Percentiles rank a stretch among this genome's conserved stretches.
These are phyloP conservation scores for Hypoxylon perforatum DNA, from an alignment of 495 filamentous ascomycete species.

Conservation along the genomic window DNA sequence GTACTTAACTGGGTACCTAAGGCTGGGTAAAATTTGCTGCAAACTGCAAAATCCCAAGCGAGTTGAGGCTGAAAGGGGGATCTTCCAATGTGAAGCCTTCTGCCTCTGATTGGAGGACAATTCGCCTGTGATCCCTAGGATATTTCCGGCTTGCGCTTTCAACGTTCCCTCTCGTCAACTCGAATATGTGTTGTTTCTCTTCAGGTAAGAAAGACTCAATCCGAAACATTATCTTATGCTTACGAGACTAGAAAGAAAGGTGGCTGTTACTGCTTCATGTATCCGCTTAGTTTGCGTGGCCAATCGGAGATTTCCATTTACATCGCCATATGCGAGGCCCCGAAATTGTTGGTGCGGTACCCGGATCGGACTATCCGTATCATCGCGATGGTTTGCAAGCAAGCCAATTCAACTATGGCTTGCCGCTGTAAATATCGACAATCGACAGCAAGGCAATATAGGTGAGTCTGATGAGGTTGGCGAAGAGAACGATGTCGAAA, in stretches of 20 bases:
- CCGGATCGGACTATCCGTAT: slow-evolving; percentile 26
- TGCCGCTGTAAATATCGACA: not conserved
- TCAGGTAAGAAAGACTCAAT: not conserved
- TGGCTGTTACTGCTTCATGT: slow-evolving; percentile 22
- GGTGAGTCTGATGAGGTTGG: too few species aligned
- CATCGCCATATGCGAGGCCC: slow-evolving; percentile 35
- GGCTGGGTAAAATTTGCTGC: slow-evolving; percentile 17
- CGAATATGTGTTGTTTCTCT: not conserved
- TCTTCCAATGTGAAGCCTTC: slow-evolving; percentile 21
- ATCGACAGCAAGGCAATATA: too few species aligned
- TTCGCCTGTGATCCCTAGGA: not conserved
- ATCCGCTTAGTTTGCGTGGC: slow-evolving; percentile 24
- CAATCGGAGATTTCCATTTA: slow-evolving; percentile 42
- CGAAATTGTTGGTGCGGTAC: slow-evolving; percentile 17
- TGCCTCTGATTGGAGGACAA: slow-evolving; percentile 36
- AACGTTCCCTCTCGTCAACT: not conserved
- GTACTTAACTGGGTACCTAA: not conserved
- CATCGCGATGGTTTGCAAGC: slow-evolving; percentile 26
- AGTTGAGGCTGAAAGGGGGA: slow-evolving; percentile 42
- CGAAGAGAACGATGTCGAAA: too few species aligned
- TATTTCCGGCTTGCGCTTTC: slow-evolving; percentile 1
- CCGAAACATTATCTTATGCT: slow-evolving; percentile 7
- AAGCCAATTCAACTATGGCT: slow-evolving; percentile 9
- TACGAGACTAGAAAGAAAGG: slow-evolving; percentile 10
- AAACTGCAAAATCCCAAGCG: slow-evolving; percentile 21